Base-by-base conservation (phyloP, 345 rosid genomes). In the Citrus medica region DNA sequence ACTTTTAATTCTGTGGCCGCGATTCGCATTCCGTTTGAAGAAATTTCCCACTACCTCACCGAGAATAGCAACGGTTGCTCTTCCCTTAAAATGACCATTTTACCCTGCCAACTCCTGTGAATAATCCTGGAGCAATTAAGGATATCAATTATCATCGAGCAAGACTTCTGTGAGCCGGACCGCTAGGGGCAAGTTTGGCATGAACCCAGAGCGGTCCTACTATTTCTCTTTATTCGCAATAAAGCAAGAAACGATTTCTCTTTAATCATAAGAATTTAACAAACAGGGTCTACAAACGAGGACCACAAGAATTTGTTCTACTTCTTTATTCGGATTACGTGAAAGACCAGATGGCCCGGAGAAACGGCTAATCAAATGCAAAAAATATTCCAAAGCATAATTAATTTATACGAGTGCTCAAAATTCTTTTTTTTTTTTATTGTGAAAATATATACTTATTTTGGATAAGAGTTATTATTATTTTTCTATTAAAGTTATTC, bases 311-410 rank as follows among this genome's bases (percentile, higher is more conserved):
- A 38, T 17, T 61, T 9, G 12, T 32, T 1, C 4, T 19, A 7
- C 4, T 61, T 77, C 19, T 66, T n/a, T 14, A 58, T 51, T 61
- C 12, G 55, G 67, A 27, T 69, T 46, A 5, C 38, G 75, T 81
- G 62, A 58, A 28, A 62, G 27, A 74, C 67, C 74, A 5, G 30
- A 63, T 56, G 83, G 79, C 75, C 73, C 66, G 71, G 0, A 70
- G 12, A 42, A 13, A 75, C 83, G 73, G 78, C 80, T 83, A 74
- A 81, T 71, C 70, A 66, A 72, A 58, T 24, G 17, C 53, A 22
- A 64, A 7, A n/a, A 9, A 17, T 21, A 27, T 37, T 35, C 12
- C 1, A 42, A 48, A 69, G 46, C 6, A 38, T 19, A 53, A 6
- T 46, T 46, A 46, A 46, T 46, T 46, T 46, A 46, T 12, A 13